These are phyloP conservation scores for Saposhnikovia divaricata DNA, from an alignment of 129 eudicot species.

Conservation along the genomic window DNA sequence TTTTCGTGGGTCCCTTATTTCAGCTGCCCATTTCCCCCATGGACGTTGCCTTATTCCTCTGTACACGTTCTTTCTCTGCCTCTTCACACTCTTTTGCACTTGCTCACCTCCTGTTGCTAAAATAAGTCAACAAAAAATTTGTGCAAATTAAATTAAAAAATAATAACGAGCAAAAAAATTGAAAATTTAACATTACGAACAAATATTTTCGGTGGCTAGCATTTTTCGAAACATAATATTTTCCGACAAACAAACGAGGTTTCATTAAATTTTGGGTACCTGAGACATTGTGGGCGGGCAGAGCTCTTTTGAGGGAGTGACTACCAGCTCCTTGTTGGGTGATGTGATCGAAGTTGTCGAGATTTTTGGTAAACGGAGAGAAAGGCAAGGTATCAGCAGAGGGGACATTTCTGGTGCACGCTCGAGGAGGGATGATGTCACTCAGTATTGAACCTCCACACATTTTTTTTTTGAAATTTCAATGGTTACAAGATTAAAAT, in stretches of 20 bases:
- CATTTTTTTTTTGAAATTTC: constrained; percentile 28
- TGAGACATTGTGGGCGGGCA: constrained; percentile 13
- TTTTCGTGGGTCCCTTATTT: constrained; percentile 88
- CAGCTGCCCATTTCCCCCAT: constrained; percentile 99
- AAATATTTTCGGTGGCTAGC: too few relatives aligned
- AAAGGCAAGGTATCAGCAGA: constrained; percentile 40
- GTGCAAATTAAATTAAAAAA: neutral
- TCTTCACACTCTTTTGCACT: constrained; percentile 18
- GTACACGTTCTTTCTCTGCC: constrained; percentile 70
- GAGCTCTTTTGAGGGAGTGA: constrained; percentile 33
- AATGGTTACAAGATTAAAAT: neutral
- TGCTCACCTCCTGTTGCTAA: constrained; percentile 38
- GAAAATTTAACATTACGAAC: too few relatives aligned
- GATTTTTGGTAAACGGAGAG: constrained; percentile 18
- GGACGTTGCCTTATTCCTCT: constrained; percentile 96
- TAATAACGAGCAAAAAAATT: neutral
- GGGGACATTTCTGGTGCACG: constrained; percentile 26
- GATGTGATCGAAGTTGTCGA: constrained; percentile 13
- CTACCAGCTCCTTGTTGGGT: neutral
- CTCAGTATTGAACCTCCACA: constrained; percentile 82
- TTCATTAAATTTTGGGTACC: constrained; percentile 10
- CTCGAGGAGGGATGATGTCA: constrained; percentile 42
- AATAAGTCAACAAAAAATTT: neutral
- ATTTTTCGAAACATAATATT: too few relatives aligned
- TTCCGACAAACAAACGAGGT: too few relatives aligned